A percentile compares a stretch with the other conserved stretches of the same genome.
Evolutionary conservation across 2,329 filamentous ascomycete genomes (phyloP).

Genomic region (Aureobasidium uvarum): DNA sequence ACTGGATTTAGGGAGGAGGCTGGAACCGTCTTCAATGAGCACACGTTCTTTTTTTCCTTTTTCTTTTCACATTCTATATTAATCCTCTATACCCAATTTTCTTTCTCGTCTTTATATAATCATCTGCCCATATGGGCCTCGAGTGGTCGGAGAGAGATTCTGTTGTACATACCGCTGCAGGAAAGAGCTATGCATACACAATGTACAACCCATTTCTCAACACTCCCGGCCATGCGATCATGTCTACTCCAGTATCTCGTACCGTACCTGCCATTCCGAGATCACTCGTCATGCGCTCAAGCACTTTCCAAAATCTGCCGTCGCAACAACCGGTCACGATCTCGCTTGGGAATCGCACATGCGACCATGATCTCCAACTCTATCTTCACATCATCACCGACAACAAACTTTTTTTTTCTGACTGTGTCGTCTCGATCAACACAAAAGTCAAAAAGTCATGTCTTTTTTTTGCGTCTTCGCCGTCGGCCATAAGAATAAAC

Average conservation of each 20-base stretch:
- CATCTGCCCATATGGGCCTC: neutral
- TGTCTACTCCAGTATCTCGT: neutral
- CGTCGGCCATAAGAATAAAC: neutral
- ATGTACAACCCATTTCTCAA: neutral
- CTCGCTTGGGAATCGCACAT: neutral
- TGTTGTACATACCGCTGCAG: neutral
- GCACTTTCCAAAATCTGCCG: neutral
- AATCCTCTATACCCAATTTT: constrained; percentile 6
- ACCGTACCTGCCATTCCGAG: neutral
- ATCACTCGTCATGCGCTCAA: neutral
- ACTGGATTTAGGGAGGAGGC: neutral
- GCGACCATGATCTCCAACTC: constrained; percentile 3
- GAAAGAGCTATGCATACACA: neutral
- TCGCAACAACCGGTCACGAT: neutral
- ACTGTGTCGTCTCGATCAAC: neutral
- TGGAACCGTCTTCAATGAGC: constrained; percentile 3
- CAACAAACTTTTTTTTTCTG: neutral
- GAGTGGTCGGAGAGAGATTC: neutral
- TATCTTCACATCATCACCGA: neutral
- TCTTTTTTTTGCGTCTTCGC: neutral
- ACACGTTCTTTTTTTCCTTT: neutral
- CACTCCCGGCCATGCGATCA: neutral
- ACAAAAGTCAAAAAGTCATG: constrained; percentile 3
- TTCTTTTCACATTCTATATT: constrained; percentile 2
- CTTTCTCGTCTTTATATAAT: constrained; percentile 4